Percentiles rank a stretch among this genome's conserved stretches.
Evolutionary conservation across 225 moss, liverwort and hornwort genomes (phyloP).

Genomic region (Physcomitrium patens): DNA sequence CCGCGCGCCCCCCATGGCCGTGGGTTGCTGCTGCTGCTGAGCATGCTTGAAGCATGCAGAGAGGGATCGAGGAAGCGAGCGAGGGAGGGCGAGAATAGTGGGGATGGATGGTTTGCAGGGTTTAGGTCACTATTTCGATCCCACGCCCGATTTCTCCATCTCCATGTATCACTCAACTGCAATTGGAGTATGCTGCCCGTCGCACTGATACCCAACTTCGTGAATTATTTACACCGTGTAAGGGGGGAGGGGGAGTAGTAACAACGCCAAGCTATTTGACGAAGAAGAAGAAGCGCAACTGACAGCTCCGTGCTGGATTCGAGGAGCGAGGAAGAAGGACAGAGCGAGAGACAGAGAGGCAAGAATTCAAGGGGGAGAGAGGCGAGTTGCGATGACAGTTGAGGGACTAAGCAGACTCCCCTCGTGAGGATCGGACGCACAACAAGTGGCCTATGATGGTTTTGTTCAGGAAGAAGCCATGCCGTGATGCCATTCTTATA

Average conservation of each 20-base stretch:
- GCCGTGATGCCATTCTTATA: neutral
- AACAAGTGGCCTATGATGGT: neutral
- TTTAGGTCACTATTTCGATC: slow-evolving; percentile 12
- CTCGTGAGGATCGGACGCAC: slow-evolving; percentile 9
- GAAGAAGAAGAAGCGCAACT: slow-evolving; percentile 23
- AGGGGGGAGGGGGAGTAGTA: too few species aligned
- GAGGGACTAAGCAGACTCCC: neutral
- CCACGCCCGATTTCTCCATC: neutral
- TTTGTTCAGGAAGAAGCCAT: neutral
- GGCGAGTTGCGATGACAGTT: slow-evolving; percentile 11
- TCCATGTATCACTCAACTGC: neutral
- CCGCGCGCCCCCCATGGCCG: slow-evolving; percentile 1
- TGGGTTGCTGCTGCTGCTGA: neutral
- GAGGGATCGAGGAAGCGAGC: too few species aligned
- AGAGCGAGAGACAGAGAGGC: neutral
- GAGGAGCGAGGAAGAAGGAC: neutral
- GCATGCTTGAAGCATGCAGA: neutral
- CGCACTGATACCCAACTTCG: neutral
- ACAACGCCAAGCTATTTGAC: neutral
- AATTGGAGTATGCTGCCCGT: neutral
- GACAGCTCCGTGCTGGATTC: neutral
- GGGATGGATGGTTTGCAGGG: slow-evolving; percentile 16
- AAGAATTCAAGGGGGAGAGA: neutral
- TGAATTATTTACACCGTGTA: too few species aligned
- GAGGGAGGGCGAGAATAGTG: neutral